Base-by-base conservation (phyloP, 1,284 basidiomycete species). In the Pseudozyma sp. region DNA sequence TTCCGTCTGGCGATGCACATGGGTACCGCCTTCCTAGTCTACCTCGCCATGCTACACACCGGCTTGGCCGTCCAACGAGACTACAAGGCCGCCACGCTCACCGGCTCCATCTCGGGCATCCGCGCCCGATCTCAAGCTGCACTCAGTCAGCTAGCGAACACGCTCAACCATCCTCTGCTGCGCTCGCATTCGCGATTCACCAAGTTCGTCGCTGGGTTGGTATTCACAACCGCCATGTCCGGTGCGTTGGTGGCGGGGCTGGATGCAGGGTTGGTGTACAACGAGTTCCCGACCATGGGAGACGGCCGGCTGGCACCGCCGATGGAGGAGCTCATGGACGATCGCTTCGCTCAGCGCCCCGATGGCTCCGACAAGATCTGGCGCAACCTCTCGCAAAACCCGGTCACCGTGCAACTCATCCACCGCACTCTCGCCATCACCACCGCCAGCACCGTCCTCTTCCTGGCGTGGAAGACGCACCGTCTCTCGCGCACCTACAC, bases 241-340 rank as follows among this genome's bases (percentile, higher is more conserved):
- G 96, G 96, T 65, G 96, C 96, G 2, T 96, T 98, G 81, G 97
- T 99, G 24, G 97, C 97, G 31, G 97, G 97, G 8, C 88, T 99
- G 40, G 97, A 99, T 84, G 97, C 97, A 0, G 97, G 97, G 4
- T 86, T 99, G 55, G 86, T 97, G 16, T 99, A 99, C 87, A 99
- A 98, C 84, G 96, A 98, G 84, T 99, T 97, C 87, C 97, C 97
- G 0, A 87, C 91, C 6, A 99, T 99, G 97, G 97, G 94, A 44
- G 94, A 92, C 9, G 89, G 90, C 8, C 84, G 80, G 0, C 46
- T 97, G 33, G 89, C 90, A 4, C 97, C 97, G 4, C 94, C 94
- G 0, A 80, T 87, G 11, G 89, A 91, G 35, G 97, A 99, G 84
- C 88, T 99, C 24, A 89, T 97, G 82, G 82, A 84, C 42, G 66